A percentile compares a stretch with the other conserved stretches of the same genome.
Evolutionary conservation across 1,284 basidiomycete genomes (phyloP).

Genomic region (Cutaneotrichosporon dermatis): DNA sequence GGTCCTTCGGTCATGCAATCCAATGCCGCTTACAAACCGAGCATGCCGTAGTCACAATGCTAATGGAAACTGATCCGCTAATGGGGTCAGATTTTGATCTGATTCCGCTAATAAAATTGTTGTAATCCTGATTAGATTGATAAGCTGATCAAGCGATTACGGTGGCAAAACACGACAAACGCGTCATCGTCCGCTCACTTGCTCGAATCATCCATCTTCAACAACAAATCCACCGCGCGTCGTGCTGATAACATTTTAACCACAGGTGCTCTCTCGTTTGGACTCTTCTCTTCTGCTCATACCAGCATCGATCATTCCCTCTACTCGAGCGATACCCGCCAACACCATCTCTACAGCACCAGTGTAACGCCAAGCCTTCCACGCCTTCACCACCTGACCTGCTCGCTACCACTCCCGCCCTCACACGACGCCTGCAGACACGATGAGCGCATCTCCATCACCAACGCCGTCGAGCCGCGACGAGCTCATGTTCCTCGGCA

Average conservation of each 20-base stretch:
- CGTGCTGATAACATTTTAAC: no score
- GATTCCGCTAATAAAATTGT: not conserved
- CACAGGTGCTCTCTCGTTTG: no score
- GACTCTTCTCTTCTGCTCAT: not conserved
- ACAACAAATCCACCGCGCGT: not conserved
- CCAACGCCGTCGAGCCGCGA: conserved; percentile 13
- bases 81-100: not conserved
- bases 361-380: no score
- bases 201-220: not conserved
- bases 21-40: no score
- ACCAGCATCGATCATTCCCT: not conserved
- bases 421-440: not conserved
- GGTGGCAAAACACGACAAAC: not conserved
- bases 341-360: no score
- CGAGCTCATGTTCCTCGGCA: conserved; percentile 48
- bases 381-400: no score
- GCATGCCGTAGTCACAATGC: no score
- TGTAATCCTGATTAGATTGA: not conserved
- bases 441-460: conserved; percentile 13
- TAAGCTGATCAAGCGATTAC: not conserved
- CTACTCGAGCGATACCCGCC: no score
- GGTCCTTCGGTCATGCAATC: no score
- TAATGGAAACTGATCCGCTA: no score
- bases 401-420: no score
- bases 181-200: not conserved